Evolutionary conservation across 1,284 basidiomycete genomes (phyloP).

Genomic region (Leccinum pachyderme): DNA sequence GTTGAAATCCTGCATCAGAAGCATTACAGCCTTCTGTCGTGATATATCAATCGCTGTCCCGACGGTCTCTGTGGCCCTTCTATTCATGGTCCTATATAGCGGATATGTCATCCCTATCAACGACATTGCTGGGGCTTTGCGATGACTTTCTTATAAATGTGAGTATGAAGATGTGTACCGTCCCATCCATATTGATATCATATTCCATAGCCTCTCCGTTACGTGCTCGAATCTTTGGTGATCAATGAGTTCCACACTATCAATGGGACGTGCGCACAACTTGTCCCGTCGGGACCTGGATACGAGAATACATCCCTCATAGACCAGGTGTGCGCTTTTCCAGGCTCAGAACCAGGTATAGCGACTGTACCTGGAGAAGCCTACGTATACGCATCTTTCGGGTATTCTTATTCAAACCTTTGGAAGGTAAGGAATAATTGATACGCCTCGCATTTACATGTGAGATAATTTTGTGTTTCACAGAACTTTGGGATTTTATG

Average conservation of each 20-base stretch:
- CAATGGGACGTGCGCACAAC: constrained; percentile 51
- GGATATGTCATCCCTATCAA: constrained; percentile 26
- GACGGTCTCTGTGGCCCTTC: constrained; percentile 50
- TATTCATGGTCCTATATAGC: constrained; percentile 45
- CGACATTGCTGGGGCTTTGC: constrained; percentile 48
- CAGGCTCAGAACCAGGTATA: constrained; percentile 30
- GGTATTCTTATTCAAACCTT: constrained; percentile 56
- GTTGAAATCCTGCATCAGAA: constrained; percentile 63
- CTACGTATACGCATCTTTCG: constrained; percentile 51
- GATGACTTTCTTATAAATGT: constrained; percentile 65
- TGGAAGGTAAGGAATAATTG: constrained; percentile 55
- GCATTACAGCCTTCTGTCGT: constrained; percentile 50
- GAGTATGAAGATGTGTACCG: constrained; percentile 21
- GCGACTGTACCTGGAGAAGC: constrained; percentile 13
- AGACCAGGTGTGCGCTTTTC: constrained; percentile 60
- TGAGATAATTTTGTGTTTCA: not conserved
- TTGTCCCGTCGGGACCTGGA: constrained; percentile 48
- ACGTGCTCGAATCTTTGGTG: constrained; percentile 50
- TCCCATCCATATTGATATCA: not conserved
- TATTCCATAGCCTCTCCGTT: constrained; percentile 40
- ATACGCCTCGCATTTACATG: not conserved
- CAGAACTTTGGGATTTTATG: constrained; percentile 54
- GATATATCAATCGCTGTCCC: constrained; percentile 52
- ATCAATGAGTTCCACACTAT: constrained; percentile 55
- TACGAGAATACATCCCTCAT: constrained; percentile 50